Percentiles rank a stretch among this genome's conserved stretches.
These are phyloP conservation scores for Ascochyta viciae-villosae DNA, from an alignment of 2,329 filamentous ascomycete species.

Conservation along the genomic window DNA sequence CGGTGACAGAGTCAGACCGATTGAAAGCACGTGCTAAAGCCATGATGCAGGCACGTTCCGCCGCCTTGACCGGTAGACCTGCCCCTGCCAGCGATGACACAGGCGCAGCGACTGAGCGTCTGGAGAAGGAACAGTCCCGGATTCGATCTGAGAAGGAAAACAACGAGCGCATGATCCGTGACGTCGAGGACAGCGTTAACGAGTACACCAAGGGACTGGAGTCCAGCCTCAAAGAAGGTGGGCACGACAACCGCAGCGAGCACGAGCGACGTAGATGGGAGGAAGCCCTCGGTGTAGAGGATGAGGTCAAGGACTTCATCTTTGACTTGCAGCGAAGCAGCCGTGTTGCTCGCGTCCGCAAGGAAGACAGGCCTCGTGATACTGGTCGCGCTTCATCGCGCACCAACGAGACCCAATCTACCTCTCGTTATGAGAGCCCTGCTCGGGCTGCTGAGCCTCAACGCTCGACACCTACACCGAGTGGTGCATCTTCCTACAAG, in stretches of 20 bases:
- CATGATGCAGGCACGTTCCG: slow-evolving; percentile 98
- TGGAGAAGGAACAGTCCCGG: slow-evolving; percentile 87
- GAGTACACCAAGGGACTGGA: slow-evolving; percentile 88
- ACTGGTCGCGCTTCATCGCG: slow-evolving; percentile 51
- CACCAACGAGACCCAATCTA: slow-evolving; percentile 43
- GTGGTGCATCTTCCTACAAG: slow-evolving; percentile 77
- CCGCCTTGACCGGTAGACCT: slow-evolving; percentile 87
- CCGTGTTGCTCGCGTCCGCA: slow-evolving; percentile 73
- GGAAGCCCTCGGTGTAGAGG: slow-evolving; percentile 92
- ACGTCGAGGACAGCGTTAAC: slow-evolving; percentile 94
- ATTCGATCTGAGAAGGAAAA: slow-evolving; percentile 86
- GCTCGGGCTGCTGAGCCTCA: slow-evolving; percentile 56
- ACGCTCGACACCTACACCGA: slow-evolving; percentile 60
- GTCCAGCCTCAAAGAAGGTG: slow-evolving; percentile 83
- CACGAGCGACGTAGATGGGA: slow-evolving; percentile 96
- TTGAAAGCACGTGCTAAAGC: slow-evolving; percentile 94
- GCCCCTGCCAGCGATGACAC: slow-evolving; percentile 74
- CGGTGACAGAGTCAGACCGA: slow-evolving; percentile 90
- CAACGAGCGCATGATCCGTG: slow-evolving; percentile 94
- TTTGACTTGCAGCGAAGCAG: slow-evolving; percentile 92
- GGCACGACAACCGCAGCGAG: slow-evolving; percentile 76
- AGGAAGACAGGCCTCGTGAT: slow-evolving; percentile 55
- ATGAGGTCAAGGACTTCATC: slow-evolving; percentile 97
- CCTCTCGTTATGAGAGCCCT: slow-evolving; percentile 60
- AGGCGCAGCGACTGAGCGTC: slow-evolving; percentile 77